A percentile compares a stretch with the other conserved stretches of the same genome.
phyloP scores from a whole-genome alignment of 371 early-diverging fungal species.

The Mortierella sp. region DNA sequence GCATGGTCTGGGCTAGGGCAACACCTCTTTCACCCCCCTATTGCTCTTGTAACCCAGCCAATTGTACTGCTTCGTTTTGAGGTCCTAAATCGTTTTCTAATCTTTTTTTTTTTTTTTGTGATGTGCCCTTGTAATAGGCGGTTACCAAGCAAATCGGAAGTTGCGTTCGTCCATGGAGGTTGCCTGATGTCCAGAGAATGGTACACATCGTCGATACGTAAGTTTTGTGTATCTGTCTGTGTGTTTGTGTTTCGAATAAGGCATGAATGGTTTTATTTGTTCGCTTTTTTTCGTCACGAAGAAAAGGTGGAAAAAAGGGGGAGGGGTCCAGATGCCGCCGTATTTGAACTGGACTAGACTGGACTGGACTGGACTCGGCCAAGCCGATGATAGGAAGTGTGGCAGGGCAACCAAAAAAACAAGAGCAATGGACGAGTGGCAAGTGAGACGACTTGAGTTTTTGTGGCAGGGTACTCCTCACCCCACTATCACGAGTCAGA shows the following conservation, averaged over 20 bases:
- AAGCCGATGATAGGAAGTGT: not conserved
- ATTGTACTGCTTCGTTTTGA: not conserved
- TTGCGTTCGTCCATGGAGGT: constrained; percentile 50
- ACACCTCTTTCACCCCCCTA: not conserved
- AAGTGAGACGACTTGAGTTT: too few relatives aligned
- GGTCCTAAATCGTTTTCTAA: not conserved
- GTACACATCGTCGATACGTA: constrained; percentile 61
- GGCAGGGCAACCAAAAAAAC: not conserved
- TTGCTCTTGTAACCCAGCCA: not conserved
- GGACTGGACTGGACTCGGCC: not conserved
- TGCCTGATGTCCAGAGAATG: constrained; percentile 53
- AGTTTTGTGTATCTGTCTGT: constrained; percentile 12
- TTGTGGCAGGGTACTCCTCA: not conserved
- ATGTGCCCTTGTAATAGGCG: constrained; percentile 20
- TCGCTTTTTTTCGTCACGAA: not conserved
- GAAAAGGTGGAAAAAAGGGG: not conserved
- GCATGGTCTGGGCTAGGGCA: not conserved
- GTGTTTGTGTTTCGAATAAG: not conserved
- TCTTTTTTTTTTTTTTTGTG: not conserved
- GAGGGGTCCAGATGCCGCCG: not conserved
- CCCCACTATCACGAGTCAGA: not conserved
- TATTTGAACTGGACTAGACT: not conserved
- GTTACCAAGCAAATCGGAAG: constrained; percentile 55
- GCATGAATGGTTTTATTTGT: not conserved
- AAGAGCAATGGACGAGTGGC: too few relatives aligned